phyloP scores from a whole-genome alignment of 2,329 filamentous ascomycete genomes.

The Claviceps africana region DNA sequence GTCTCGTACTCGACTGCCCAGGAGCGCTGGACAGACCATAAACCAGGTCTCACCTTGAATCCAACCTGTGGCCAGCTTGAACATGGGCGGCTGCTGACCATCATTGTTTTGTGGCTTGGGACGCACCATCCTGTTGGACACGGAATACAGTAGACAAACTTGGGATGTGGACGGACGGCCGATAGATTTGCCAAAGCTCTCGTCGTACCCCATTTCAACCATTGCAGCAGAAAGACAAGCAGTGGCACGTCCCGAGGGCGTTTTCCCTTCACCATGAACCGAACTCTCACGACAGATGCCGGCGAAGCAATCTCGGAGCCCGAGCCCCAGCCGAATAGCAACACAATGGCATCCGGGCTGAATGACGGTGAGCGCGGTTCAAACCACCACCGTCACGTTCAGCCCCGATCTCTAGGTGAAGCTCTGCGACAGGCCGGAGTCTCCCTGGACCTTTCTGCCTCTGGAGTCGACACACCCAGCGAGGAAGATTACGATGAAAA shows the following conservation, averaged over 20 bases:
- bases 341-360: neutral
- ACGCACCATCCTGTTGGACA: neutral
- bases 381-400: neutral
- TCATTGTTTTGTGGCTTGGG: neutral
- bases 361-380: neutral
- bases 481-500: conserved; percentile 33
- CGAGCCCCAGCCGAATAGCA: neutral
- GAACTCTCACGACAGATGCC: neutral
- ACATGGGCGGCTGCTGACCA: neutral
- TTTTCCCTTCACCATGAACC: neutral
- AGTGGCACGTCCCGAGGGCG: neutral
- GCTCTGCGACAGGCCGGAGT: conserved; percentile 15
- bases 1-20: neutral
- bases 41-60: neutral
- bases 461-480: conserved; percentile 26
- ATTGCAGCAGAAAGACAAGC: neutral
- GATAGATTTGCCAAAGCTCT: neutral
- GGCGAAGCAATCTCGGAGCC: neutral
- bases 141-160: neutral
- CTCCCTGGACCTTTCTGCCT: conserved; percentile 8
- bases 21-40: neutral
- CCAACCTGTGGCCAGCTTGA: neutral
- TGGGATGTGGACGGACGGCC: too few relatives aligned
- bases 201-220: neutral
- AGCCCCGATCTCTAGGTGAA: conserved; percentile 14